These are phyloP conservation scores for Starmerella sp. DNA, from an alignment of 805 yeast genomes.

Conservation along the genomic window DNA sequence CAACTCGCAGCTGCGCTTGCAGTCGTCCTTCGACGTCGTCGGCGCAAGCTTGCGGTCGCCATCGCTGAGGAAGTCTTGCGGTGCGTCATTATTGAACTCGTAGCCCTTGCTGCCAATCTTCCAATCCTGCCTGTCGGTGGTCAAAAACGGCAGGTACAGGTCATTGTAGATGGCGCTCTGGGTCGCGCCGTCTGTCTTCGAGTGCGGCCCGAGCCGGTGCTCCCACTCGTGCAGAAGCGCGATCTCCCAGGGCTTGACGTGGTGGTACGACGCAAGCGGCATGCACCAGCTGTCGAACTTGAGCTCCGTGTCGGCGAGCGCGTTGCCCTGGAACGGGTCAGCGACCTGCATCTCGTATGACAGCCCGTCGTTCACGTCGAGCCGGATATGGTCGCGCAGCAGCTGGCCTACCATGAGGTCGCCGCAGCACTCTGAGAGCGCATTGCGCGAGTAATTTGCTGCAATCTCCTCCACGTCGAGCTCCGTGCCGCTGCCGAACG, in stretches of 20 bases:
- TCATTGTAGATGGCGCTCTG: slow-evolving; percentile 17
- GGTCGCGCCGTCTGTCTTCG: background rate
- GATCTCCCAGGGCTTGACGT: slow-evolving; percentile 12
- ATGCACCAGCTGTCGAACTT: slow-evolving; percentile 7
- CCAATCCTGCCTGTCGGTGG: slow-evolving; percentile 25
- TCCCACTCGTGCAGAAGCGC: slow-evolving; percentile 10
- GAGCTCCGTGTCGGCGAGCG: slow-evolving; percentile 6
- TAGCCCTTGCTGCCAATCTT: background rate
- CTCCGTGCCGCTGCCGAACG: slow-evolving; percentile 18
- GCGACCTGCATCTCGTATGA: background rate
- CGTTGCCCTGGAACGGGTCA: background rate
- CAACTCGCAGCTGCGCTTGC: slow-evolving; percentile 11
- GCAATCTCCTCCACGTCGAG: background rate
- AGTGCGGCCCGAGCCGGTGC: background rate
- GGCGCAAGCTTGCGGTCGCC: slow-evolving; percentile 12
- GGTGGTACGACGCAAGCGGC: slow-evolving; percentile 4
- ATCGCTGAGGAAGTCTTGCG: background rate
- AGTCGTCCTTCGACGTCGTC: slow-evolving; percentile 9
- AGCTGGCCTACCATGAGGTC: slow-evolving; percentile 27
- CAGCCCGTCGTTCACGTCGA: slow-evolving; percentile 10
- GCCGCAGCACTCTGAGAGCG: slow-evolving; percentile 28
- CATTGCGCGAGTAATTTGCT: slow-evolving; percentile 20
- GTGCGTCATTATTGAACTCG: background rate
- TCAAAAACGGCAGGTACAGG: slow-evolving; percentile 26
- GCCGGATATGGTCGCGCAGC: slow-evolving; percentile 18